These are phyloP conservation scores for Amphirosellinia nigrospora DNA, from an alignment of 495 filamentous ascomycete genomes.

Conservation along the genomic window DNA sequence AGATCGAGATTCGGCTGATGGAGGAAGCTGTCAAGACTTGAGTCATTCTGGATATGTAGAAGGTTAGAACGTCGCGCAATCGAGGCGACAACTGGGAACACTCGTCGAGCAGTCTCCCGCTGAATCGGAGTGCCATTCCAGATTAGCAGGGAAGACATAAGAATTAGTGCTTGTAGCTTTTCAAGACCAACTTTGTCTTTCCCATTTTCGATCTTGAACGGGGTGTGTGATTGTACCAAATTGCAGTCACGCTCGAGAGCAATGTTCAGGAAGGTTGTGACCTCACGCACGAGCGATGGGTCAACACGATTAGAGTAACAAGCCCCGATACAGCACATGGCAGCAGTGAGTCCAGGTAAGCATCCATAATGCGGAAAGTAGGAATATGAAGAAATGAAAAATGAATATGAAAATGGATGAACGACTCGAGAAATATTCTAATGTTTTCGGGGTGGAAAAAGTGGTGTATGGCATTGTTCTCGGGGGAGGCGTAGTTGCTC, in stretches of 20 bases:
- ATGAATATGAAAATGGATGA: conserved; percentile 68
- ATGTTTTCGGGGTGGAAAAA: conserved; percentile 65
- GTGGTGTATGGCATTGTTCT: conserved; percentile 49
- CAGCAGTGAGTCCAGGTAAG: conserved; percentile 64
- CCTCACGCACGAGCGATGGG: conserved; percentile 59
- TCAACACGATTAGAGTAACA: conserved; percentile 66
- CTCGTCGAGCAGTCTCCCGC: conserved; percentile 58
- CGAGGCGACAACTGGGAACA: conserved; percentile 58
- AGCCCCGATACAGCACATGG: conserved; percentile 70
- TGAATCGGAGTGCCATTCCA: conserved; percentile 70
- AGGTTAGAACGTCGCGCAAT: conserved; percentile 59
- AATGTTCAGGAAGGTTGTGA: conserved; percentile 61
- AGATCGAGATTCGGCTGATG: conserved; percentile 51
- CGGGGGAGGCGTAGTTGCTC: conserved; percentile 41
- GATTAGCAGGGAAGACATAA: conserved; percentile 61
- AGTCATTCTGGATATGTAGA: conserved; percentile 49
- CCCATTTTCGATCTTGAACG: conserved; percentile 42
- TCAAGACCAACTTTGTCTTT: conserved; percentile 54
- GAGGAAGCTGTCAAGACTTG: conserved; percentile 46
- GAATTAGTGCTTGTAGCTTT: conserved; percentile 64
- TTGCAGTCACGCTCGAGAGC: conserved; percentile 58
- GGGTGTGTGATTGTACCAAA: conserved; percentile 43
- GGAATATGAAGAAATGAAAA: conserved; percentile 73
- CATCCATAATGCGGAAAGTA: conserved; percentile 65
- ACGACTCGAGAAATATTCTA: conserved; percentile 65